Conservation (phyloP, 148 eudicot species). For the Vaccinium macrocarpon region DNA sequence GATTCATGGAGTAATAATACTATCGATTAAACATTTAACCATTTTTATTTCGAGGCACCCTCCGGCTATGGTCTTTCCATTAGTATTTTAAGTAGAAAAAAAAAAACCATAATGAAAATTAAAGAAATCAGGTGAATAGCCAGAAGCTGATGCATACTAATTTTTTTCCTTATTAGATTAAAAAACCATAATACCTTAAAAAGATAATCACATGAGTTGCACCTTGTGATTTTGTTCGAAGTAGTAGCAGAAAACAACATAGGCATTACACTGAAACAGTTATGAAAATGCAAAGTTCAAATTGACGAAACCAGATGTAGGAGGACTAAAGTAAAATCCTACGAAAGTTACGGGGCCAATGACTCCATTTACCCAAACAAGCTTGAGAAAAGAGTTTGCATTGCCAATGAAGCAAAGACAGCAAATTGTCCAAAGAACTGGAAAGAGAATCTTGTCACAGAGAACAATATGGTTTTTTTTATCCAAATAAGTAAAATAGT, state of each 20-base stretch:
- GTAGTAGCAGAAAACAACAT: not conserved
- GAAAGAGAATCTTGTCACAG: slow-evolving; percentile 16
- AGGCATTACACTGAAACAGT: not conserved
- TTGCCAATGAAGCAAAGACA: slow-evolving; percentile 18
- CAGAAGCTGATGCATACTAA: not conserved
- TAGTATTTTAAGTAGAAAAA: not conserved
- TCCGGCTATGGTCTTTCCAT: not conserved
- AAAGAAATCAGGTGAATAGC: not conserved
- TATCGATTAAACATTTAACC: not conserved
- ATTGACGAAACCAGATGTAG: not conserved
- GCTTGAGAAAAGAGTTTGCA: not conserved
- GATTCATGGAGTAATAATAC: not conserved
- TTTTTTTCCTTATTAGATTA: not conserved
- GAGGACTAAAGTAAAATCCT: not conserved
- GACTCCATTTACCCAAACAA: not conserved
- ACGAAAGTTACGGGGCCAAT: not conserved
- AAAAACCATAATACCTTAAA: not conserved
- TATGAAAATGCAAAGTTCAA: not conserved
- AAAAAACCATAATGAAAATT: not conserved
- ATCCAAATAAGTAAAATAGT: not conserved
- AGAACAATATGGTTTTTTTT: not conserved
- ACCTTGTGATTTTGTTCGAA: not conserved
- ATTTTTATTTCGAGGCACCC: not conserved
- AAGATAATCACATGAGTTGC: not conserved
- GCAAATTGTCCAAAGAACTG: not conserved